These are phyloP conservation scores for Lipomyces anomalus DNA, from an alignment of 805 yeast genomes.

Conservation along the genomic window DNA sequence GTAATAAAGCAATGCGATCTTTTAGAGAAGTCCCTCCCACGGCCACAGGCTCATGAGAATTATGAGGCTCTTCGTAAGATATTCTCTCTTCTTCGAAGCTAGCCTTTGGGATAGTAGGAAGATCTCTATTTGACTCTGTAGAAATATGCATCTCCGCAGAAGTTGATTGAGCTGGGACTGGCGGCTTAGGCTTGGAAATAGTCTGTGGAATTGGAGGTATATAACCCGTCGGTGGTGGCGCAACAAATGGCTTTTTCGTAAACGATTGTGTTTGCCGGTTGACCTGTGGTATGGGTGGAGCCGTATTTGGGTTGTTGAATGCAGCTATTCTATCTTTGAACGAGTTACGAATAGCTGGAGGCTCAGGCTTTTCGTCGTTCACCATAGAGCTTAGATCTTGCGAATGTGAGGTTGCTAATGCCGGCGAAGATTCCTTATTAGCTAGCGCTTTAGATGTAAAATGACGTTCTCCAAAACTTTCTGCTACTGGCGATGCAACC, in stretches of 20 bases:
- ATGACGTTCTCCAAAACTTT: too few species aligned
- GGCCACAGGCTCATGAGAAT: constrained; percentile 17
- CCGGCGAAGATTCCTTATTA: constrained; percentile 2
- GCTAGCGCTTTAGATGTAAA: too few species aligned
- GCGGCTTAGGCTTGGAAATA: constrained; percentile 5
- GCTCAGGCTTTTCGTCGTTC: neutral
- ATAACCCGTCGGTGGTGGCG: constrained; percentile 46
- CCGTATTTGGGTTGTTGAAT: constrained; percentile 40
- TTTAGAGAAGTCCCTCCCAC: constrained; percentile 55
- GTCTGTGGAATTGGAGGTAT: constrained; percentile 18
- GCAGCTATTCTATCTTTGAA: constrained; percentile 47
- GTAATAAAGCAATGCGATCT: constrained; percentile 80
- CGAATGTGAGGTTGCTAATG: neutral
- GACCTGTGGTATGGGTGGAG: constrained; percentile 39
- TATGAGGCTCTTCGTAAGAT: constrained; percentile 7
- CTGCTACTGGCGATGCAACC: constrained; percentile 4
- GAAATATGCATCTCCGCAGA: neutral
- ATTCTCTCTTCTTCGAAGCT: neutral
- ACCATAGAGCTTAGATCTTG: too few species aligned
- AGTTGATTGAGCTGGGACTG: constrained; percentile 1
- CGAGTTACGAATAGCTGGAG: constrained; percentile 22
- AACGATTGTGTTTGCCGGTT: constrained; percentile 42
- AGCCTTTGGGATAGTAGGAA: too few species aligned
- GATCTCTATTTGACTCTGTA: constrained; percentile 1
- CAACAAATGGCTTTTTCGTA: constrained; percentile 51